Evolutionary conservation across 805 yeast species (phyloP).

Genomic region (Spathaspora boniae): DNA sequence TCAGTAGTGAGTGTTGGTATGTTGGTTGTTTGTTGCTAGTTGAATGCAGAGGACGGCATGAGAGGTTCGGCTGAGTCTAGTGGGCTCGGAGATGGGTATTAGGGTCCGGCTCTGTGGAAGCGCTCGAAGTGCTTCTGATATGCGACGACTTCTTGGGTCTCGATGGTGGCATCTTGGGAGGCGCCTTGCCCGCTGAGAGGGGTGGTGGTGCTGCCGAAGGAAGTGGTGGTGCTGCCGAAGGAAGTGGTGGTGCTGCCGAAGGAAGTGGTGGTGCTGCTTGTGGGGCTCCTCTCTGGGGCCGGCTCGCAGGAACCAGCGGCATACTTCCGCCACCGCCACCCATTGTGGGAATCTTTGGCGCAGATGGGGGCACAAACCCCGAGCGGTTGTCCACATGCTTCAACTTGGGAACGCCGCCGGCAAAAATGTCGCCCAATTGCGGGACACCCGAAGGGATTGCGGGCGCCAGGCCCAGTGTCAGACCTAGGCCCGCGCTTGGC

Average conservation of each 20-base stretch:
- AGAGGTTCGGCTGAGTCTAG: conserved; percentile 9
- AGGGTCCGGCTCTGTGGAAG: conserved; percentile 17
- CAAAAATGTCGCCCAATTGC: conserved; percentile 64
- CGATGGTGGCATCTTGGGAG: conserved; percentile 37
- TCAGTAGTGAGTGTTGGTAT: conserved; percentile 10
- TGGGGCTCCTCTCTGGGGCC: conserved; percentile 11
- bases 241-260: conserved; percentile 13
- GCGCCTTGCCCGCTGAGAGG: conserved; percentile 6
- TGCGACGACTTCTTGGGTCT: conserved; percentile 40
- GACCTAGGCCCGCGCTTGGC: conserved; percentile 18
- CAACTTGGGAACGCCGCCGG: conserved; percentile 77
- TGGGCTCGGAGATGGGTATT: conserved; percentile 16
- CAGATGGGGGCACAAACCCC: conserved; percentile 32
- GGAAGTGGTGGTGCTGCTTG: conserved; percentile 14
- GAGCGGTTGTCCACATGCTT: conserved; percentile 40
- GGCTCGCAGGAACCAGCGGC: conserved; percentile 6
- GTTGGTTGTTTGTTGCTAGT: conserved; percentile 5
- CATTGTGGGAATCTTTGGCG: conserved; percentile 34
- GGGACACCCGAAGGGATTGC: conserved; percentile 38
- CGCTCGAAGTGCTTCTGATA: conserved; percentile 21
- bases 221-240: conserved; percentile 9
- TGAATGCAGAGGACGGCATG: conserved; percentile 14
- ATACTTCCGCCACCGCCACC: neutral
- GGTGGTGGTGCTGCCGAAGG: conserved; percentile 8
- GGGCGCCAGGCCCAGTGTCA: too few species aligned